A percentile compares a stretch with the other conserved stretches of the same genome.
phyloP scores from a whole-genome alignment of 306 rosid genomes.

The Prunus mira region DNA sequence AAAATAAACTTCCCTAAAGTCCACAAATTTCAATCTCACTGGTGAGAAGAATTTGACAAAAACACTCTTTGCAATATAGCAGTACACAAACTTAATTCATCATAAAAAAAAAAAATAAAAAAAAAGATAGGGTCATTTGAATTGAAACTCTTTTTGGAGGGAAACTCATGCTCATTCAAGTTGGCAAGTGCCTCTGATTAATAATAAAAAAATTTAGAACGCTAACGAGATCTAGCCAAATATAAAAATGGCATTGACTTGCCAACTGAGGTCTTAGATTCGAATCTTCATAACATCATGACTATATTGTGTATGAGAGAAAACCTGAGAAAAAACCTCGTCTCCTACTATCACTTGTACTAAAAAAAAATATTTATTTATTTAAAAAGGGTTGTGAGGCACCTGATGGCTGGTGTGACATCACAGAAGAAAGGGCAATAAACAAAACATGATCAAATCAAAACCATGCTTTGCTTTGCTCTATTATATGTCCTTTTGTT shows the following conservation, averaged over 20 bases:
- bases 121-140: neutral
- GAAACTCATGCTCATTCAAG: neutral
- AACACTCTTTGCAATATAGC: neutral
- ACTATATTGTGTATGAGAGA: too few species aligned
- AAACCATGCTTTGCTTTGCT: constrained; percentile 28
- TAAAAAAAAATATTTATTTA: neutral
- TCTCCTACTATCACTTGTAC: neutral
- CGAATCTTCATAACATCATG: too few species aligned
- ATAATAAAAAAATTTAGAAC: too few species aligned
- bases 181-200: neutral
- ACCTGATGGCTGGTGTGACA: constrained; percentile 51
- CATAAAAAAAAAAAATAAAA: neutral
- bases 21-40: too few species aligned
- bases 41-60: neutral
- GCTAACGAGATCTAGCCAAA: too few species aligned
- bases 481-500: constrained; percentile 33
- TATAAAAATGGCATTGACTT: too few species aligned
- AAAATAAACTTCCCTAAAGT: neutral
- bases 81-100: neutral
- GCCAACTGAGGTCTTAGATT: too few species aligned
- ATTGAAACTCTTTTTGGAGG: neutral
- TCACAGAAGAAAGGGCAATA: constrained; percentile 32
- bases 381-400: neutral
- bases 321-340: too few species aligned
- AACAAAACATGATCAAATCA: constrained; percentile 14